Conservation (phyloP, 75 land plant species). For the Sequoiadendron giganteum region DNA sequence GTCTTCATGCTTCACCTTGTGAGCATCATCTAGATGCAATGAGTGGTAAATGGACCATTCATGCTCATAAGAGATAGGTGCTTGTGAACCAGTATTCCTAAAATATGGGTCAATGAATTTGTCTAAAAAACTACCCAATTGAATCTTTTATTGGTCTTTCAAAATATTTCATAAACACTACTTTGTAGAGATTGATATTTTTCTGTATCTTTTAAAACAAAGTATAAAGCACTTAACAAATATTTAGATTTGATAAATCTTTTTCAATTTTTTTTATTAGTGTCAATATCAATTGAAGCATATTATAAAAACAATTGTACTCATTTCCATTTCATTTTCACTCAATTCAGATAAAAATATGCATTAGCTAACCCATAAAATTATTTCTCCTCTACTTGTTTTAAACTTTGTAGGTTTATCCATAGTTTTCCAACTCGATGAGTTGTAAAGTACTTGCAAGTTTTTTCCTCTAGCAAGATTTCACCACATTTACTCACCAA, state of each 20-base stretch:
- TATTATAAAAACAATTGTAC: not conserved
- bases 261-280: not conserved
- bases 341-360: not conserved
- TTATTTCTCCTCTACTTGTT: not conserved
- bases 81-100: too few relatives aligned
- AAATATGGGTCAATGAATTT: too few relatives aligned
- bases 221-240: not conserved
- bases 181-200: not conserved
- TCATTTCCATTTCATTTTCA: not conserved
- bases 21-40: too few relatives aligned
- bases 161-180: not conserved
- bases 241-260: not conserved
- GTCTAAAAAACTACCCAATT: too few relatives aligned
- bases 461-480: too few relatives aligned
- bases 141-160: too few relatives aligned
- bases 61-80: too few relatives aligned
- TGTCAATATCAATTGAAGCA: not conserved
- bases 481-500: too few relatives aligned
- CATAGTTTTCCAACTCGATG: too few relatives aligned
- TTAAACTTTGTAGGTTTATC: not conserved
- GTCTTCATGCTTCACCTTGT: too few relatives aligned
- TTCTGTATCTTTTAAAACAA: not conserved
- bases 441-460: too few relatives aligned
- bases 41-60: too few relatives aligned
- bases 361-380: not conserved